Percentiles rank a stretch among this genome's conserved stretches.
These are phyloP conservation scores for Plasmopara halstedii DNA, from an alignment of 352 stramenopile genomes.

Conservation along the genomic window DNA sequence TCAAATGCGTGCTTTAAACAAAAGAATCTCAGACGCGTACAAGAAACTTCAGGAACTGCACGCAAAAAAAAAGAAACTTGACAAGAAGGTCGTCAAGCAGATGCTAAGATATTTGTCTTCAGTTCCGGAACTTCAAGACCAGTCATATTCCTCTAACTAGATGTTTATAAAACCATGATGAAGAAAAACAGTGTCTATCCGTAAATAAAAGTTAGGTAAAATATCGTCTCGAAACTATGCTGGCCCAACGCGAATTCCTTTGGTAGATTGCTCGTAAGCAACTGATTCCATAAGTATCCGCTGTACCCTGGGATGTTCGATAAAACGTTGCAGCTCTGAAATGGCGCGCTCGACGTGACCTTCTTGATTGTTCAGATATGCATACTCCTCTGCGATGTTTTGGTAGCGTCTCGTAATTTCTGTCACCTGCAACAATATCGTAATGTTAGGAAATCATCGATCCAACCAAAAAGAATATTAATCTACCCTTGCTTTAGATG, in stretches of 20 bases:
- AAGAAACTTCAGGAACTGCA: constrained; percentile 64
- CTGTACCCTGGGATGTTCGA: constrained; percentile 61
- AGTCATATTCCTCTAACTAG: not conserved
- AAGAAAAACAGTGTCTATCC: not conserved
- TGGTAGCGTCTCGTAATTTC: constrained; percentile 72
- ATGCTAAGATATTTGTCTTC: constrained; percentile 75
- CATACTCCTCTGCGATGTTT: constrained; percentile 57
- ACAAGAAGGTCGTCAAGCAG: constrained; percentile 80
- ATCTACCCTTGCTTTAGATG: constrained; percentile 51
- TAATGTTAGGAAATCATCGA: not conserved
- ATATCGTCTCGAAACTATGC: too few species aligned
- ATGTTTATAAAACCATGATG: not conserved
- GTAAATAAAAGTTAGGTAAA: too few species aligned
- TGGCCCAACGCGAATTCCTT: constrained; percentile 66
- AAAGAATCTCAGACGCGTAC: constrained; percentile 57
- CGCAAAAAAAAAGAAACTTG: constrained; percentile 67
- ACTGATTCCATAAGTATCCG: constrained; percentile 58
- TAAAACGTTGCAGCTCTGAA: constrained; percentile 66
- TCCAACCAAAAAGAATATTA: constrained; percentile 1
- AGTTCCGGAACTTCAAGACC: constrained; percentile 48
- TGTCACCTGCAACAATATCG: constrained; percentile 41
- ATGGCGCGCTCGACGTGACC: constrained; percentile 65
- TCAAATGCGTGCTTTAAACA: constrained; percentile 32
- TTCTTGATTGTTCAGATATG: constrained; percentile 50
- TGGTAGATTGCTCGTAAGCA: constrained; percentile 49